phyloP scores from a whole-genome alignment of 163 green algal genomes.

The Scenedesmus sp. region DNA sequence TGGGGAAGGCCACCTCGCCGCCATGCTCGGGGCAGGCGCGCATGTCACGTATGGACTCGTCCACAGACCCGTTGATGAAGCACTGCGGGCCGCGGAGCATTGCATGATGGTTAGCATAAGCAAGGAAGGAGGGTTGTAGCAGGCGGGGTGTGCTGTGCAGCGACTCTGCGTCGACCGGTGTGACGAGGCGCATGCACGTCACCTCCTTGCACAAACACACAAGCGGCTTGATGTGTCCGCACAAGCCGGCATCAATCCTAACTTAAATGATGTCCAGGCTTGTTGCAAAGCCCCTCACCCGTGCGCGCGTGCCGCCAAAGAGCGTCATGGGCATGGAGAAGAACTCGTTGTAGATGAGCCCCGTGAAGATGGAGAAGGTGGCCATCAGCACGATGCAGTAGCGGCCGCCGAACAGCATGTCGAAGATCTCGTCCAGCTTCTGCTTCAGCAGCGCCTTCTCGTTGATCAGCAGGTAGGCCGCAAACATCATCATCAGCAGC shows the following conservation, averaged over 20 bases:
- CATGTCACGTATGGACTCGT: constrained; percentile 45
- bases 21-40: constrained; percentile 56
- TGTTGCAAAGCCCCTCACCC: background rate
- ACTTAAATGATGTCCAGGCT: no score
- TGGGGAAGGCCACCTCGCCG: constrained; percentile 48
- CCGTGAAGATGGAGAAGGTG: constrained; percentile 97
- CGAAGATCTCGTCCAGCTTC: constrained; percentile 93
- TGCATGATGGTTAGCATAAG: no score
- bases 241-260: background rate
- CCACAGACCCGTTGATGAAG: constrained; percentile 23
- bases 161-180: background rate
- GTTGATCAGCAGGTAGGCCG: constrained; percentile 85
- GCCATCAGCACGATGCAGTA: constrained; percentile 99
- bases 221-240: background rate
- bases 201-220: no score
- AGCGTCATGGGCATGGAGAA: constrained; percentile 97
- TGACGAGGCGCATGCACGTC: no score
- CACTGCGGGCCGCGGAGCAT: constrained; percentile 27
- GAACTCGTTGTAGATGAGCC: constrained; percentile 99
- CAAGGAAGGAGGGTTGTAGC: background rate
- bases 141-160: background rate
- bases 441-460: constrained; percentile 87
- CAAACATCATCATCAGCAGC: constrained; percentile 91
- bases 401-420: constrained; percentile 94
- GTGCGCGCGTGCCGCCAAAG: constrained; percentile 78